Evolutionary conservation across 2,329 filamentous ascomycete genomes (phyloP), one percentile per base, ranked within the genome.

Genomic region (Colletotrichum sp.): DNA sequence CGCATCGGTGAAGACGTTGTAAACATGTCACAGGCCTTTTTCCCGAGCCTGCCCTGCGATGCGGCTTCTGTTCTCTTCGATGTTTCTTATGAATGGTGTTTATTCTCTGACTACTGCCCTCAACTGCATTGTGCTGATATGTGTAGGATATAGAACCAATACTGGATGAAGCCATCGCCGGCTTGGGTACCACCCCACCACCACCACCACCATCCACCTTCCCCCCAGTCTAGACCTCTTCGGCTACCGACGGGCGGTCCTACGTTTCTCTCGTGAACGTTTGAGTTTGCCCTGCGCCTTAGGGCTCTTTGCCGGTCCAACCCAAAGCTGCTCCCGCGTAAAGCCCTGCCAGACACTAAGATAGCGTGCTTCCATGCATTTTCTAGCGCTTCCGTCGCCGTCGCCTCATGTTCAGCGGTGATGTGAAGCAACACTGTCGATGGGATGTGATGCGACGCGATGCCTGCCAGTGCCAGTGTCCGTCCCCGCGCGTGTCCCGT

Each of bases 311-410:
- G 28, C 52, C 48, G n/a, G n/a, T 15, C 11, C 19, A 28, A 52
- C 30, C 44, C 32, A 32, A 30, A 15, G 34, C 36, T 30, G 27
- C 59, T 44, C 8, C 15, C 22, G 30, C 28, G 57, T 30, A 27
- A 60, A 60, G 16, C 28, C 57, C 63, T 16, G 57, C 39, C 28
- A 19, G 59, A 22, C 67, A 39, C 60, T 60, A 34, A 13, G 28
- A 27, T 71, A 44, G 59, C 59, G 19, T 25, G 30, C 48, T 75
- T 75, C 73, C 64, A 73, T 48, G 39, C 73, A 34, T 73, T 65
- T 75, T 75, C 70, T 73, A 75, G 73, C 70, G 73, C 30, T 64
- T 57, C 73, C 63, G 64, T 55, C n/a, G 30, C 72, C 27, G n/a
- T 60, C 59, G 64, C 70, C 64, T 28, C 27, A 48, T 27, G 25